Conservation (phyloP, 257 asterid species). For the Perilla frutescens region DNA sequence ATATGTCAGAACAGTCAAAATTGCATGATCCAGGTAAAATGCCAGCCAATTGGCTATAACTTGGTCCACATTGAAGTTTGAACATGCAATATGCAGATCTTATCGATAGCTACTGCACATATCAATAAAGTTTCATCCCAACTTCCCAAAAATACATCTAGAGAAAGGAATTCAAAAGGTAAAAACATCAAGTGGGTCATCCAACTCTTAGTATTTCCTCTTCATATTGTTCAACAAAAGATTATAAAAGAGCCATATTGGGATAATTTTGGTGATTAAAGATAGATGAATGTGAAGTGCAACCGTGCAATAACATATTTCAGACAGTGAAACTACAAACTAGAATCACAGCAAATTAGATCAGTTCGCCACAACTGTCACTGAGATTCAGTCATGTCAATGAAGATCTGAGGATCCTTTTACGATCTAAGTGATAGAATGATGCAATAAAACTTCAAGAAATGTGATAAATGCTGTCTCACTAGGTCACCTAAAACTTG, state of each 20-base stretch:
- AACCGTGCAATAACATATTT: constrained; percentile 13
- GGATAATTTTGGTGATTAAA: neutral
- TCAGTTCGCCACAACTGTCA: constrained; percentile 2
- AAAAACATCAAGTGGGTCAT: neutral
- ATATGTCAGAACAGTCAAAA: constrained; percentile 18
- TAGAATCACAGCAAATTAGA: neutral
- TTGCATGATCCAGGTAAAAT: neutral
- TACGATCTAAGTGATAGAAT: neutral
- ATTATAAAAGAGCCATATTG: neutral
- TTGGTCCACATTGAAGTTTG: neutral
- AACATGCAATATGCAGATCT: constrained; percentile 7
- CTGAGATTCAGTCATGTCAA: neutral
- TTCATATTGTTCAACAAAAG: neutral
- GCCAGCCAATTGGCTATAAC: constrained; percentile 1
- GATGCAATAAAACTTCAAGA: neutral
- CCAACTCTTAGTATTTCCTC: neutral
- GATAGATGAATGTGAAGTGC: neutral
- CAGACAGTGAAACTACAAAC: neutral
- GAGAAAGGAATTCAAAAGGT: neutral
- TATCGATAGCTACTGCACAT: neutral
- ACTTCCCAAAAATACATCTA: neutral
- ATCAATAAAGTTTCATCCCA: neutral
- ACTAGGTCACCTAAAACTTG: constrained; percentile 1
- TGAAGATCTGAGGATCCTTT: constrained; percentile 2
- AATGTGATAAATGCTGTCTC: neutral